These are phyloP conservation scores for Paraphoma sp. DNA, from an alignment of 2,329 filamentous ascomycete species.

Conservation along the genomic window DNA sequence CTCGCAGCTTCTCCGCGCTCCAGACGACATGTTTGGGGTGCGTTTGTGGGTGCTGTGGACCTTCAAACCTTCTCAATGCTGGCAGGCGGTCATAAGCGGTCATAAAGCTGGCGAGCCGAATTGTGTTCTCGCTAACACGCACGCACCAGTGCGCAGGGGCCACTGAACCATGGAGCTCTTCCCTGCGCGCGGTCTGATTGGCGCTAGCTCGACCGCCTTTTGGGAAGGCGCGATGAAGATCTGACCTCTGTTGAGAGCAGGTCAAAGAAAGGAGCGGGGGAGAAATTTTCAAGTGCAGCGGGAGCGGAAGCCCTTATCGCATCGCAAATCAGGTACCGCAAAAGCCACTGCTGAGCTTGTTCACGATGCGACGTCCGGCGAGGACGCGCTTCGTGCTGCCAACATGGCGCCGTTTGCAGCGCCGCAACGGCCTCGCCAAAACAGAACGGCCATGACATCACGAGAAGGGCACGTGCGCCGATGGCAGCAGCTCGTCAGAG, in stretches of 20 bases:
- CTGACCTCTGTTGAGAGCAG: constrained; percentile 25
- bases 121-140: constrained; percentile 25
- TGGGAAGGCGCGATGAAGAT: constrained; percentile 32
- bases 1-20: not conserved
- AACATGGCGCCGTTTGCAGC: constrained; percentile 6
- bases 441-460: constrained; percentile 22
- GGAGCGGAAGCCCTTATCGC: constrained; percentile 19
- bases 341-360: constrained; percentile 5
- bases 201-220: constrained; percentile 30
- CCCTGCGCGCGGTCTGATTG: constrained; percentile 20
- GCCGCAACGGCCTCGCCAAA: constrained; percentile 6
- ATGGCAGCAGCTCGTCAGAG: not conserved
- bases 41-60: not conserved
- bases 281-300: constrained; percentile 26
- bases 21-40: not conserved
- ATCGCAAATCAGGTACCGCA: constrained; percentile 30
- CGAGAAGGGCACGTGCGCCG: constrained; percentile 14
- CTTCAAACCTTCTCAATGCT: not conserved
- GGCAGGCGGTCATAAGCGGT: not conserved
- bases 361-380: not conserved
- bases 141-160: constrained; percentile 13
- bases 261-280: constrained; percentile 13
- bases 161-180: constrained; percentile 20
- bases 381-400: constrained; percentile 1
- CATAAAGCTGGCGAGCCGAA: constrained; percentile 8